These are phyloP conservation scores for Zostera marina DNA, from an alignment of 116 monocot genomes.

Conservation along the genomic window DNA sequence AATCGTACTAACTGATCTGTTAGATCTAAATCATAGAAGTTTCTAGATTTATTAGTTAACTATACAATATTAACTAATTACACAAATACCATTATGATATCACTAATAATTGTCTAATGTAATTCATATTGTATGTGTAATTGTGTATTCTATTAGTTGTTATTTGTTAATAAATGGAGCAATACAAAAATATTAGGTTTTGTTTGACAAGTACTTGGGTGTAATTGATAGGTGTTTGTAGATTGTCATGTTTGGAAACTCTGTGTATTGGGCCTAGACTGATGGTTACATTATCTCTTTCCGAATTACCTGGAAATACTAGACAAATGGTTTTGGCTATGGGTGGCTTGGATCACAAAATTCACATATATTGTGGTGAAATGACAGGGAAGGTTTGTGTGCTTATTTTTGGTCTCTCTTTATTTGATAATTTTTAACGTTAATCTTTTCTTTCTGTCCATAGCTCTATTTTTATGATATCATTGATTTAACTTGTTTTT, in stretches of 20 bases:
- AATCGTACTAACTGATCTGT: too few species aligned
- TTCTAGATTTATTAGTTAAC: too few species aligned
- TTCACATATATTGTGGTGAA: slow-evolving; percentile 77
- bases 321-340: slow-evolving; percentile 56
- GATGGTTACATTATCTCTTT: slow-evolving; percentile 82
- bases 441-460: neutral
- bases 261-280: slow-evolving; percentile 65
- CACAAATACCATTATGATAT: too few species aligned
- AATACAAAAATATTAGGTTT: neutral
- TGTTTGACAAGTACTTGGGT: slow-evolving; percentile 1
- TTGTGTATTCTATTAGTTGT: too few species aligned
- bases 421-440: neutral
- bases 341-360: slow-evolving; percentile 89
- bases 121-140: too few species aligned
- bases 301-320: slow-evolving; percentile 39
- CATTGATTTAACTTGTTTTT: neutral
- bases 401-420: slow-evolving; percentile 3
- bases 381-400: slow-evolving; percentile 48
- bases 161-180: too few species aligned
- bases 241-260: slow-evolving; percentile 40
- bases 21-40: too few species aligned
- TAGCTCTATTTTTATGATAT: neutral
- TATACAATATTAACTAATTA: too few species aligned
- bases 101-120: too few species aligned
- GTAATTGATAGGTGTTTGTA: slow-evolving; percentile 35